Base-by-base conservation (phyloP, 73 alveolate genomes). In the Tetrahymena thermophila region DNA sequence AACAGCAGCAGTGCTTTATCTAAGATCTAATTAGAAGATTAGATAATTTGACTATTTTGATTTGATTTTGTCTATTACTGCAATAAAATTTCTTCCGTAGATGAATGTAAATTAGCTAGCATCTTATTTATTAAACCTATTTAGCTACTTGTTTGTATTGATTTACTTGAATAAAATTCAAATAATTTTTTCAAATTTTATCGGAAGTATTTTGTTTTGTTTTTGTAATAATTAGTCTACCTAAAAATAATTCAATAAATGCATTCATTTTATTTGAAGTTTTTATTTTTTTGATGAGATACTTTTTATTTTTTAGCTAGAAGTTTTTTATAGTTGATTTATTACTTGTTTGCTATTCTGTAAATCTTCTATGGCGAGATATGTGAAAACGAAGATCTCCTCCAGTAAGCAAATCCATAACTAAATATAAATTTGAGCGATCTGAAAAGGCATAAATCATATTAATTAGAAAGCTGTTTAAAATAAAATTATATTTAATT, bases 331-430 rank as follows among this genome's bases (percentile, higher is more conserved):
- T 23, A 16, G 34, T 94, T 94, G 44, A 11, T n/a, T 38, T 94
- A n/a, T 84, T 96, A 96, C 98, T 97, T 96, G 98, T 97, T 96
- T 97, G 97, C 93, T 95, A 95, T 94, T 97, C 99, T 43, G 58
- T 96, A 94, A 97, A 97, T 37, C 97, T 93, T 84, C 97, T 94
- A 44, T 97, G 94, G 35, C 94, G 34, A 19, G 97, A 94, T 31
- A 97, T 84, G 96, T 97, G 99, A 96, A 95, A 97, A 50, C 99
- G 44, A 56, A 97, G 96, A 95, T 97, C 97, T 85, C 99, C 99
- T 35, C 99, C 99, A 17, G 97, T 94, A 34, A 97, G 95, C 34
- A 96, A 94, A 94, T 97, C 98, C 97, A 97, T 95, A 37, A 97
- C 97, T 94, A 97, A 85, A 96, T 97, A 97, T 28, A 97, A 43